Conservation (phyloP, 2,329 filamentous ascomycete genomes). For the Beauveria asiatica region DNA sequence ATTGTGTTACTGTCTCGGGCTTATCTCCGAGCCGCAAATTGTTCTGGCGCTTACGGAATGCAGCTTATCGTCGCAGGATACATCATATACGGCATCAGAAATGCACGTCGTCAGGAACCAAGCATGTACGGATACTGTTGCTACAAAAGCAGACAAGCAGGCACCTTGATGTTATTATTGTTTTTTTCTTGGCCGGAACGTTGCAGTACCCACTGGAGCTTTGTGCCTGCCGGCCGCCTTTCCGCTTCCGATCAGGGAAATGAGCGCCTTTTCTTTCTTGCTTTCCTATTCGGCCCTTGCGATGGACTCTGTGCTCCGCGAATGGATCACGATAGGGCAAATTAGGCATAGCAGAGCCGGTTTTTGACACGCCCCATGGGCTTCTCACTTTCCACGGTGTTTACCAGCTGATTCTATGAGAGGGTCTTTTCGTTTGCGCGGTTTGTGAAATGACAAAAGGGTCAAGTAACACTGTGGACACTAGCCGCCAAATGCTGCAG, state of each 20-base stretch:
- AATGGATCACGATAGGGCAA: constrained; percentile 1
- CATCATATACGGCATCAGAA: background rate
- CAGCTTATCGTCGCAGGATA: background rate
- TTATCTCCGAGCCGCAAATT: constrained; percentile 1
- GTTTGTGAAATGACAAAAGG: constrained; percentile 4
- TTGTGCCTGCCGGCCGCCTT: background rate
- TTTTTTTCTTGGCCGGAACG: background rate
- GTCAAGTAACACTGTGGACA: constrained; percentile 3
- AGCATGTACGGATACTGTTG: background rate
- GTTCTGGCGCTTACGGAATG: constrained; percentile 4
- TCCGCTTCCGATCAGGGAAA: constrained; percentile 9
- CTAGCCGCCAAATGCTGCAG: background rate
- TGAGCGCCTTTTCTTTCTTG: background rate
- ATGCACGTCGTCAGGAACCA: background rate
- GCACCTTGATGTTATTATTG: background rate
- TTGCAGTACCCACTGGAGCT: background rate
- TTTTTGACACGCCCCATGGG: constrained; percentile 1
- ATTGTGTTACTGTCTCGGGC: constrained; percentile 8
- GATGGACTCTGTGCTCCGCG: background rate
- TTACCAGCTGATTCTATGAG: background rate
- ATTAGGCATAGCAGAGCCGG: background rate
- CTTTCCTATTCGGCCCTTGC: constrained; percentile 7
- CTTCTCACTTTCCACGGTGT: background rate
- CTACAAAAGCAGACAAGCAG: background rate
- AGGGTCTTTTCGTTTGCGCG: background rate